These are phyloP conservation scores for Sporothrix schenckii DNA, from an alignment of 2,329 filamentous ascomycete species.

Conservation along the genomic window DNA sequence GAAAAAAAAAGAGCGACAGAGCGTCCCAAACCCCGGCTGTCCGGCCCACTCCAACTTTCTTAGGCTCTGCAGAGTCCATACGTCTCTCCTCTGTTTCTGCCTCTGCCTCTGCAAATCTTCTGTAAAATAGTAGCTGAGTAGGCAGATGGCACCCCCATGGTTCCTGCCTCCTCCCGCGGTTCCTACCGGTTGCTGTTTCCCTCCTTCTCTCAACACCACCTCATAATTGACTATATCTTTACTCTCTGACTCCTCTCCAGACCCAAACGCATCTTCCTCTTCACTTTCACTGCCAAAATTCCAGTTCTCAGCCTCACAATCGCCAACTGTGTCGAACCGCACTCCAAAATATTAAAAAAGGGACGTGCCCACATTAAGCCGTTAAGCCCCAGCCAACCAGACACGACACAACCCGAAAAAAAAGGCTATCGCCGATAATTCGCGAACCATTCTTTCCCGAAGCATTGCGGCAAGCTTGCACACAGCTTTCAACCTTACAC, in stretches of 20 bases:
- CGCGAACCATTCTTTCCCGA: constrained; percentile 13
- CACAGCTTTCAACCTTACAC: neutral
- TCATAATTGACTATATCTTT: constrained; percentile 7
- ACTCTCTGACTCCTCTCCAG: neutral
- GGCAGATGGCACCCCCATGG: neutral
- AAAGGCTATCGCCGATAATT: constrained; percentile 22
- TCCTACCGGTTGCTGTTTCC: constrained; percentile 2
- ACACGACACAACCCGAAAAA: constrained; percentile 14
- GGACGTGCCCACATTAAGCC: constrained; percentile 8
- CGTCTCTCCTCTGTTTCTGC: neutral
- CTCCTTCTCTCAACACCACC: constrained; percentile 7
- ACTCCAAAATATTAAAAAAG: neutral
- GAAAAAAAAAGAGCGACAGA: constrained; percentile 1
- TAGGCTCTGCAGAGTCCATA: neutral
- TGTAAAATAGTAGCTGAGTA: neutral
- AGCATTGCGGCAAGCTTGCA: constrained; percentile 17
- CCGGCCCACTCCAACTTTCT: constrained; percentile 12
- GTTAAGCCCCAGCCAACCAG: constrained; percentile 6
- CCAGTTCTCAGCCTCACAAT: constrained; percentile 6
- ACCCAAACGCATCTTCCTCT: neutral
- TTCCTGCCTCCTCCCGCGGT: constrained; percentile 20
- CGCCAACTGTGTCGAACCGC: neutral
- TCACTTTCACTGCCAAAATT: neutral
- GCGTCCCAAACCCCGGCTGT: constrained; percentile 4
- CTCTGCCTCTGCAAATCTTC: neutral